Percentiles rank a stretch among this genome's conserved stretches.
Conservation (phyloP, 2,329 filamentous ascomycete species). For the Geosmithia putterillii region DNA sequence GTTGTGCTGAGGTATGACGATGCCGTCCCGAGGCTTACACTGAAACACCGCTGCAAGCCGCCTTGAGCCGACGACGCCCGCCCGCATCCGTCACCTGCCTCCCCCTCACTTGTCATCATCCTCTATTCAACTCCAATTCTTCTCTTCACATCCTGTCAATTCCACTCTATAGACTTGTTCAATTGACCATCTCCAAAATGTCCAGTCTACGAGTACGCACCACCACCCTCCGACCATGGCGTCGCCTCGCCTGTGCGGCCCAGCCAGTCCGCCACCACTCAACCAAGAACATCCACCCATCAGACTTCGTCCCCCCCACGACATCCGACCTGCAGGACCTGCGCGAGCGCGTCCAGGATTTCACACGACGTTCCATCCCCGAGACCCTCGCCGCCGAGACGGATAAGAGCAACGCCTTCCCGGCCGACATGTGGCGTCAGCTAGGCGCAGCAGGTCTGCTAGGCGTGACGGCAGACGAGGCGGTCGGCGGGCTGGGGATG, state of each 20-base stretch:
- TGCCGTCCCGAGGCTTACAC: not conserved
- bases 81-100: no score
- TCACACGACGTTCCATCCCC: conserved; percentile 75
- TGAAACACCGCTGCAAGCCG: conserved; percentile 28
- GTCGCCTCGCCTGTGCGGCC: conserved; percentile 15
- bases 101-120: no score
- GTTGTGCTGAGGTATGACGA: no score
- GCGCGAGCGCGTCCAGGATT: conserved; percentile 76
- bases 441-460: conserved; percentile 84
- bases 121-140: no score
- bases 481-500: conserved; percentile 79
- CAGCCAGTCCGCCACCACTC: conserved; percentile 35
- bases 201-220: no score
- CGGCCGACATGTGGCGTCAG: conserved; percentile 84
- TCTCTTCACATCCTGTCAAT: not conserved
- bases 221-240: no score
- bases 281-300: conserved; percentile 40
- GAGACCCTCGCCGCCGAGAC: conserved; percentile 71
- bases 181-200: no score
- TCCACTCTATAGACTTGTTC: no score
- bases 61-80: conserved; percentile 17
- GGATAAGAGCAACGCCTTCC: conserved; percentile 83
- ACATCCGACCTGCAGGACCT: conserved; percentile 67
- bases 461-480: conserved; percentile 86
- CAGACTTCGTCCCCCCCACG: conserved; percentile 56